Evolutionary conservation across 805 yeast genomes (phyloP), one percentile per base, ranked within the genome.

Genomic region (Pichia kluyveri): DNA sequence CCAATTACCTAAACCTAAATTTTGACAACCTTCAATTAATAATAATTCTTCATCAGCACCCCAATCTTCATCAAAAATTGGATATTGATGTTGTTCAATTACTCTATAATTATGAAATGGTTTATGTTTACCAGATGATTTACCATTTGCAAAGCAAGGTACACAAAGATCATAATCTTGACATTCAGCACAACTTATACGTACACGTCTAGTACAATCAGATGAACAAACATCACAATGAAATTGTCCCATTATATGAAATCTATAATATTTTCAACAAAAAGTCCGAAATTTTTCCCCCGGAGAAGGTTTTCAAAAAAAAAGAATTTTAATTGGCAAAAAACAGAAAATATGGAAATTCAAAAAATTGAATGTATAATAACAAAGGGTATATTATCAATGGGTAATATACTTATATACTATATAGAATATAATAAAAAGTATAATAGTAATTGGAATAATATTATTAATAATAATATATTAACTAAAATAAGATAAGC

Each of bases 211-310:
- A 1, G 98, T 90, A 62, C 97, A 86, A 65, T 93, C 99, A 1
- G 95, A 76, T n/a, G 96, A 83, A 62, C 99, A 93, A 12, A 88
- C 88, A 67, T 93, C 99, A 68, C 99, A 93, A 62, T 88, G 96
- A 63, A 78, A 88, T 59, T 79, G 76, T 41, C 73, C 73, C 56
- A 68, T 66, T 14, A 34, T 34, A 14, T 23, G 26, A 23, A 23
- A 23, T 23, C 5, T 23, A 23, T 23, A 23, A 23, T 23, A 23
- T 23, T 23, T 23, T 23, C 7, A 23, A 23, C 5, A 23, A 23
- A 23, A 23, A 34, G 17, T 34, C 37, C 37, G 37, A 34, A 34
- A 12, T 34, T 34, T 34, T 34, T 30, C 32, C 14, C 32, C 32
- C 37, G 37, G 37, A 34, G 37, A 12, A 34, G 8, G 12, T 3